These are phyloP conservation scores for Wallacemonas rigidus DNA, from an alignment of 208 protist species.

Conservation along the genomic window DNA sequence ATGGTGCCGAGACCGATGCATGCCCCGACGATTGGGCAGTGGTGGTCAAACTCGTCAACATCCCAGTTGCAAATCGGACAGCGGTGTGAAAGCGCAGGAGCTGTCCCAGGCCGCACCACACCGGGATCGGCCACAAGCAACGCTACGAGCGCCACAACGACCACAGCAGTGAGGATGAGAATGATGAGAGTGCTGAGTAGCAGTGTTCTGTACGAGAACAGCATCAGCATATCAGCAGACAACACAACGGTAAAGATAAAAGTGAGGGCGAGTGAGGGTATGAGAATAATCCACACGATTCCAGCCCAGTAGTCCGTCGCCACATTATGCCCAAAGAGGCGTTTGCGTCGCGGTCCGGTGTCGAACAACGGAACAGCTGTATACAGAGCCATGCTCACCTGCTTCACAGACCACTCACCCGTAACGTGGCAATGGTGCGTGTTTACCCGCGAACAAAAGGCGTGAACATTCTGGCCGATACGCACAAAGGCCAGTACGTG, in stretches of 20 bases:
- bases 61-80: conserved; percentile 52
- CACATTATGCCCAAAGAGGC: conserved; percentile 30
- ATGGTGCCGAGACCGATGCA: conserved; percentile 80
- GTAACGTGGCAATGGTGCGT: no score
- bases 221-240: not conserved
- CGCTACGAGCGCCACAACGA: conserved; percentile 15
- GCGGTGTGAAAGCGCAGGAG: conserved; percentile 27
- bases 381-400: not conserved
- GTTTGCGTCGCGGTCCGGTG: not conserved
- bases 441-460: no score
- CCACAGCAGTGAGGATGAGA: not conserved
- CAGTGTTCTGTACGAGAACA: conserved; percentile 7
- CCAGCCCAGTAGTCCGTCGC: conserved; percentile 30
- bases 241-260: conserved; percentile 4
- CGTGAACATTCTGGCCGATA: no score
- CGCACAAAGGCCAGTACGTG: no score
- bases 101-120: conserved; percentile 24
- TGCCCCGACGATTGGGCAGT: conserved; percentile 67
- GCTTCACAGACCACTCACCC: no score
- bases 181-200: not conserved
- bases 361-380: not conserved
- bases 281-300: conserved; percentile 23
- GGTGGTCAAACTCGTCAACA: conserved; percentile 83
- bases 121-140: conserved; percentile 54
- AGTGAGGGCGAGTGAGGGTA: conserved; percentile 15